Base-by-base conservation (phyloP, 257 asterid species). In the Solanum pinnatisectum region DNA sequence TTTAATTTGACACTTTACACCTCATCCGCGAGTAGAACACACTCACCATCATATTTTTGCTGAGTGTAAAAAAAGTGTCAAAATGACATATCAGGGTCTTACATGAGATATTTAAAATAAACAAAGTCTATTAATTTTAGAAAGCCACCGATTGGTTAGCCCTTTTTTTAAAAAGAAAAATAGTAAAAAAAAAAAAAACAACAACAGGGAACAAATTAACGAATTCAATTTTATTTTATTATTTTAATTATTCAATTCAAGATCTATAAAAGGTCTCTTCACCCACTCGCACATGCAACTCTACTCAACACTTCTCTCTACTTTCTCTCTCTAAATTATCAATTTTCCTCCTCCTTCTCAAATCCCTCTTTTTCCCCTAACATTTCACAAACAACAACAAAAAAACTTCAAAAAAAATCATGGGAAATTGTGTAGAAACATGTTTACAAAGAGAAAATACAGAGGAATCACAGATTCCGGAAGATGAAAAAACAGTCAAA, bases 371-470 rank as follows among this genome's bases (percentile, higher is more conserved):
- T 2, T 63, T 8, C 11, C 44, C 32, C 27, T 22, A 13, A 52
- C 35, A 33, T 27, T 25, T 59, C 14, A 84, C 22, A 35, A 46
- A 46, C 25, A 56, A 56, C 25, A 20, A 14, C 2, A 59, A 18
- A 36, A 27, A 1, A 12, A n/a, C 1, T 63, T 63, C 7, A 39
- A 6, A 25, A 8, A 67, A 67, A 67, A 76, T 49, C 13, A 95
- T 96, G 98, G 98, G 98, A 81, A 96, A 96, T 74, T 95, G 95
- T 90, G 88, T 94, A 4, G 92, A 95, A 76, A 83, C 89, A 46
- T 84, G 91, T 89, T 86, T 68, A 67, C 88, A 87, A 22, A 68
- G 73, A n/a, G 89, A 10, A 86, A 87, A 74, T 18, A 79, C 42
- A 44, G 36, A 56, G 87, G 65, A 77, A 30, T 36, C 74, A 4